Percentiles rank a stretch among this genome's conserved stretches.
These are phyloP conservation scores for Fagopyrum homotropicum DNA, from an alignment of 148 eudicot species.

Conservation along the genomic window DNA sequence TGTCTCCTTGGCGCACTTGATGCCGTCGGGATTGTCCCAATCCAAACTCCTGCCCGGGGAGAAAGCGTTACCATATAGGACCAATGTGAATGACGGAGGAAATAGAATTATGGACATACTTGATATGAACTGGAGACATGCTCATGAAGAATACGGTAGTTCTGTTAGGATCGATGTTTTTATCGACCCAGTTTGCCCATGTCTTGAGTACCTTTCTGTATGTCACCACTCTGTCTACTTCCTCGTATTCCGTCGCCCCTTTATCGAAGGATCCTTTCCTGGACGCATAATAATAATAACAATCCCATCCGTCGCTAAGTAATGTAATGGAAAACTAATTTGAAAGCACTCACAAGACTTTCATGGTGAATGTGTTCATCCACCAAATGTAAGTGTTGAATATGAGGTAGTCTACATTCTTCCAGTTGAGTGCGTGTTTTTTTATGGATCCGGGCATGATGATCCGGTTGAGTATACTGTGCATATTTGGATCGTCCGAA, in stretches of 20 bases:
- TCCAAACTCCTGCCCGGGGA: slow-evolving; percentile 43
- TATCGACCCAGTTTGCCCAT: slow-evolving; percentile 90
- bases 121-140: slow-evolving; percentile 99
- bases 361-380: slow-evolving; percentile 16
- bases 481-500: slow-evolving; percentile 12
- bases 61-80: slow-evolving; percentile 2
- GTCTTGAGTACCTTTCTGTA: slow-evolving; percentile 64
- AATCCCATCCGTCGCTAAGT: not conserved
- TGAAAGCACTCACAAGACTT: slow-evolving; percentile 32
- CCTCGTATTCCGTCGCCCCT: slow-evolving; percentile 75
- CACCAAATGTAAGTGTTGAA: slow-evolving; percentile 17
- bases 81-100: not conserved
- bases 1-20: slow-evolving; percentile 82
- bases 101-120: slow-evolving; percentile 33
- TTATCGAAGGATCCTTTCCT: slow-evolving; percentile 85
- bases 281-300: not conserved
- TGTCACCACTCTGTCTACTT: slow-evolving; percentile 54
- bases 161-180: slow-evolving; percentile 64
- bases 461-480: slow-evolving; percentile 32
- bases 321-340: not conserved
- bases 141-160: slow-evolving; percentile 74
- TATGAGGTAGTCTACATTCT: slow-evolving; percentile 11
- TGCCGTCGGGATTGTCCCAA: slow-evolving; percentile 83
- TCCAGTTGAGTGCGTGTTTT: slow-evolving; percentile 15
- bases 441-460: slow-evolving; percentile 61